Conservation (phyloP, 768 basidiomycete species). For the Phaeotremella skinneri region DNA sequence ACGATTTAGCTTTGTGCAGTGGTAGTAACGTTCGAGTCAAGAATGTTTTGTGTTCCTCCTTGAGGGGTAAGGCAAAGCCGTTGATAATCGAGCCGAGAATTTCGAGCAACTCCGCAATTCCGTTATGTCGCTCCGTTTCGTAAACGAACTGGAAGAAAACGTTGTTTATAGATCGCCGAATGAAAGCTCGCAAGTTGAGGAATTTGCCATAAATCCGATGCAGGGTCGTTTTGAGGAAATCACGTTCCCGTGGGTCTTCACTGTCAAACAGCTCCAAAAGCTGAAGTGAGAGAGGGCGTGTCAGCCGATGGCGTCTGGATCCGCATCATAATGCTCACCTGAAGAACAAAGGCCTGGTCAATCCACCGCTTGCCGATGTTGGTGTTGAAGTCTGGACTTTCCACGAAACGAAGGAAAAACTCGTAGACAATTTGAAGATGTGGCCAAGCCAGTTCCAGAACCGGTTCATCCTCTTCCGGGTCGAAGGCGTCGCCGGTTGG, state of each 20-base stretch:
- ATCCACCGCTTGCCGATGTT: slow-evolving; percentile 96
- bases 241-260: slow-evolving; percentile 97
- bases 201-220: slow-evolving; percentile 99
- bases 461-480: slow-evolving; percentile 98
- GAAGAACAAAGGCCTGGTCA: slow-evolving; percentile 91
- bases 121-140: slow-evolving; percentile 98
- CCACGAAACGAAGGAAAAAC: slow-evolving; percentile 98
- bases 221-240: slow-evolving; percentile 97
- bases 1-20: slow-evolving; percentile 93
- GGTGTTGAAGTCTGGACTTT: slow-evolving; percentile 96
- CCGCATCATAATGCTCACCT: slow-evolving; percentile 37
- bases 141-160: slow-evolving; percentile 99
- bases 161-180: slow-evolving; percentile 97
- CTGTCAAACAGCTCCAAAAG: slow-evolving; percentile 97
- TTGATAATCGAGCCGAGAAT: slow-evolving; percentile 99
- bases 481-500: slow-evolving; percentile 98
- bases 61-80: slow-evolving; percentile 94
- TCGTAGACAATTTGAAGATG: slow-evolving; percentile 99
- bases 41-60: slow-evolving; percentile 99
- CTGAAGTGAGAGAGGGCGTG: slow-evolving; percentile 45
- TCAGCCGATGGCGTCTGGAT: background rate
- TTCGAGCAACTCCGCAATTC: slow-evolving; percentile 95
- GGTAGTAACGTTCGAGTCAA: slow-evolving; percentile 90
- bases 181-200: slow-evolving; percentile 96
- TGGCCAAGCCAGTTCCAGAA: slow-evolving; percentile 98